A percentile compares a stretch with the other conserved stretches of the same genome.
Conservation (phyloP, 2,329 filamentous ascomycete species). For the Calonectria pseudoreteaudii region DNA sequence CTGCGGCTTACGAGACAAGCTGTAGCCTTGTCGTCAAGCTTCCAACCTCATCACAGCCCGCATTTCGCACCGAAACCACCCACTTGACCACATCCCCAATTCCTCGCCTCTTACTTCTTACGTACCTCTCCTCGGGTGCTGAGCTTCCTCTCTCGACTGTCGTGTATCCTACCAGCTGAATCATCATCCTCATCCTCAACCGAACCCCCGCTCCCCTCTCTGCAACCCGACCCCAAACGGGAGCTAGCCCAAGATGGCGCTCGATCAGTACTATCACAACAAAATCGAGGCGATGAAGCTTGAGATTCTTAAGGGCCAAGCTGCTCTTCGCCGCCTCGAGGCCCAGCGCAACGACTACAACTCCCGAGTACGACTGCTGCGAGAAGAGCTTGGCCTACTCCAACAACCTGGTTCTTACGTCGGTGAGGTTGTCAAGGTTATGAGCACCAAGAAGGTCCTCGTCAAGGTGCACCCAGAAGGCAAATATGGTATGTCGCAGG, state of each 20-base stretch:
- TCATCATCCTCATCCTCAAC: neutral
- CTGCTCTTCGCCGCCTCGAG: constrained; percentile 92
- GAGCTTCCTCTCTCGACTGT: constrained; percentile 15
- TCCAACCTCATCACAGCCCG: constrained; percentile 44
- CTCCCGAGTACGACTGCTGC: constrained; percentile 91
- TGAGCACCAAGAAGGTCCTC: constrained; percentile 99
- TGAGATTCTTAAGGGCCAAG: constrained; percentile 99
- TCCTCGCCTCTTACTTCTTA: constrained; percentile 21
- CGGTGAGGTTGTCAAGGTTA: constrained; percentile 99
- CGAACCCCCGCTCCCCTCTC: constrained; percentile 11
- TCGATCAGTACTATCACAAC: constrained; percentile 99
- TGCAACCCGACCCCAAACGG: constrained; percentile 27
- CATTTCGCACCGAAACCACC: constrained; percentile 26
- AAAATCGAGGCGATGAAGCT: constrained; percentile 99
- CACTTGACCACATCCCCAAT: constrained; percentile 28
- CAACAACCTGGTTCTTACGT: constrained; percentile 99
- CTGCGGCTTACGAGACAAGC: constrained; percentile 50
- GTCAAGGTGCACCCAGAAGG: constrained; percentile 99
- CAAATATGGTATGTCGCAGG: constrained; percentile 86
- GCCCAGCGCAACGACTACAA: constrained; percentile 99
- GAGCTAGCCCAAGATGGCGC: constrained; percentile 80
- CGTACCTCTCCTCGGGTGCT: neutral
- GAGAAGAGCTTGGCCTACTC: constrained; percentile 94
- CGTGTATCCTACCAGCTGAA: constrained; percentile 24
- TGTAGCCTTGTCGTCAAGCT: constrained; percentile 50